Evolutionary conservation across 352 stramenopile genomes (phyloP), one percentile per base, ranked within the genome.

Genomic region (Aphanomyces astaci): DNA sequence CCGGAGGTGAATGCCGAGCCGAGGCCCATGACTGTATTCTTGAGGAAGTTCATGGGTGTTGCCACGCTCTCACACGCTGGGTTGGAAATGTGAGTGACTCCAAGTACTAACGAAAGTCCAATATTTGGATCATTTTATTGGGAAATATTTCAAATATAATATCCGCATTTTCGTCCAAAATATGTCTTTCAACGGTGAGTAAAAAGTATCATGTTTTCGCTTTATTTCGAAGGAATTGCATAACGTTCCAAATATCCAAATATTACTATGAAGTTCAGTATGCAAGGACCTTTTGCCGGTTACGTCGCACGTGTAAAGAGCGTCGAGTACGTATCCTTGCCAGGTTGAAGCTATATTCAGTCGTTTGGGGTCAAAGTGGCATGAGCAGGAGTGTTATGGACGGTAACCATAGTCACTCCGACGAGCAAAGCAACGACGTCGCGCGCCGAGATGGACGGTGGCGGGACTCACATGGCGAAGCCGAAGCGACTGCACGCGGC

Each of bases 1-100:
- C 71, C 75, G 71, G 74, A 87, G 1, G 62, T 68, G 24, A 68
- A 68, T 9, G 62, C 62, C 3, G 62, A 68, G 31, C 62, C 62
- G 30, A 68, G 39, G 27, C 62, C 62, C 62, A 68, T 68, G 9
- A 68, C 62, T 10, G 62, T 68, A 45, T 52, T 73, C 81, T 95
- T 95, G 71, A 95, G 81, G 74, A 95, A 95, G 75, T 95, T 92
- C 86, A 95, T 95, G 10, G 19, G 15, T 65, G 36, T 43, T 43
- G 36, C 36, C 36, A 43, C 36, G 36, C 36, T n/a, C n/a, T n/a
- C n/a, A n/a, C n/a, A n/a, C 36, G 36, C 36, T 43, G 36, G n/a
- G n/a, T n/a, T n/a, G n/a, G n/a, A 60, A 2, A 60, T 33, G 30
- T 4, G 17, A 43, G 7, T 60, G 30, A 60, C 22, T 28, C 2